Evolutionary conservation across 139 green algal species (phyloP), one percentile per base, ranked within the genome.

Genomic region (Bryopsis sp.): DNA sequence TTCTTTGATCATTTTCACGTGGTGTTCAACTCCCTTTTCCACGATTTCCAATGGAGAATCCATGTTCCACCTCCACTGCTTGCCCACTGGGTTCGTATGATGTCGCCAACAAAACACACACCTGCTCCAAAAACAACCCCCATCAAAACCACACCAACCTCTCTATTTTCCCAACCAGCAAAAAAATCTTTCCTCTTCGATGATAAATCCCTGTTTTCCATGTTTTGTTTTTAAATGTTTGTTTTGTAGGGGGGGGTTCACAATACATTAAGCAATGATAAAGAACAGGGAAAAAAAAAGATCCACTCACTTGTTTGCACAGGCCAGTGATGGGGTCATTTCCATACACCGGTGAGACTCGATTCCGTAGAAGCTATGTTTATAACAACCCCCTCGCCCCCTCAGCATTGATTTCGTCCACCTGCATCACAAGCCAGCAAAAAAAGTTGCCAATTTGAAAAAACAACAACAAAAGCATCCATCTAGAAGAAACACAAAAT

Each of bases 221-320:
- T n/a, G n/a, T n/a, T n/a, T n/a, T n/a, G n/a, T n/a, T n/a, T n/a
- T n/a, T n/a, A n/a, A n/a, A n/a, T n/a, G n/a, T n/a, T n/a, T n/a
- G n/a, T n/a, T n/a, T n/a, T n/a, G n/a, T n/a, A n/a, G n/a, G n/a
- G n/a, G n/a, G n/a, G n/a, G n/a, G n/a, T n/a, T n/a, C n/a, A n/a
- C n/a, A n/a, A n/a, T n/a, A n/a, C n/a, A n/a, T n/a, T n/a, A n/a
- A n/a, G n/a, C n/a, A n/a, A n/a, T n/a, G n/a, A n/a, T n/a, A n/a
- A n/a, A n/a, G n/a, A n/a, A n/a, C n/a, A n/a, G n/a, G n/a, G n/a
- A n/a, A n/a, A n/a, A n/a, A n/a, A n/a, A n/a, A n/a, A n/a, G n/a
- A n/a, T n/a, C n/a, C n/a, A n/a, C n/a, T n/a, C n/a, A 93, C 78
- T 94, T 94, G 80, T 92, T 92, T 39, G 88, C 86, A 68, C 88